Percentiles rank a stretch among this genome's conserved stretches.
Conservation (phyloP, 352 stramenopile species). For the Phytophthora crassamura region DNA sequence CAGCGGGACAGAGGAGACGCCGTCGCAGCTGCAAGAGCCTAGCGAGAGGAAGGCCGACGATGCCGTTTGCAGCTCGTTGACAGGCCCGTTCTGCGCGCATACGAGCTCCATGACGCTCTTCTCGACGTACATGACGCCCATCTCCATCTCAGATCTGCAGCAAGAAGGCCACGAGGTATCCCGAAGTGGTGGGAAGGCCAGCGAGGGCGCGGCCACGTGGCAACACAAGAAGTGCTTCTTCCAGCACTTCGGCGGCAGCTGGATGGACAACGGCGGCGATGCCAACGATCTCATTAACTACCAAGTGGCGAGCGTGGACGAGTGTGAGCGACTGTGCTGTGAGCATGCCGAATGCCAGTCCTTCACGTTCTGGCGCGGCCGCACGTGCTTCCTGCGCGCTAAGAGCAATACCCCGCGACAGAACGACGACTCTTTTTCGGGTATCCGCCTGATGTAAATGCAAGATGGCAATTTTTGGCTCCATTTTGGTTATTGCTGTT, state of each 20-base stretch:
- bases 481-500: conserved; percentile 7
- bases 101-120: conserved; percentile 45
- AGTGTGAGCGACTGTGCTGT: conserved; percentile 74
- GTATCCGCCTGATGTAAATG: conserved; percentile 46
- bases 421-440: conserved; percentile 69
- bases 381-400: conserved; percentile 75
- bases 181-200: conserved; percentile 2
- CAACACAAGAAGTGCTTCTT: conserved; percentile 67
- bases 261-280: conserved; percentile 75
- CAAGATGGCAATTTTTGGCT: conserved; percentile 28
- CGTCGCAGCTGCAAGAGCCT: background rate
- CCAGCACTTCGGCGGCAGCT: conserved; percentile 62
- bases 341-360: conserved; percentile 62
- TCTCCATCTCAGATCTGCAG: conserved; percentile 40
- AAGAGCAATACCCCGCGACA: conserved; percentile 44
- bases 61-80: conserved; percentile 66
- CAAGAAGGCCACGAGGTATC: conserved; percentile 19
- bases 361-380: conserved; percentile 75
- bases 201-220: conserved; percentile 7
- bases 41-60: background rate
- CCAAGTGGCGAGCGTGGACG: conserved; percentile 57
- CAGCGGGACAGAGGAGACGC: background rate
- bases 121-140: conserved; percentile 68
- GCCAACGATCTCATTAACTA: conserved; percentile 70
- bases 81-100: conserved; percentile 63